These are phyloP conservation scores for Calonectria henricotiae DNA, from an alignment of 2,329 filamentous ascomycete genomes.

Conservation along the genomic window DNA sequence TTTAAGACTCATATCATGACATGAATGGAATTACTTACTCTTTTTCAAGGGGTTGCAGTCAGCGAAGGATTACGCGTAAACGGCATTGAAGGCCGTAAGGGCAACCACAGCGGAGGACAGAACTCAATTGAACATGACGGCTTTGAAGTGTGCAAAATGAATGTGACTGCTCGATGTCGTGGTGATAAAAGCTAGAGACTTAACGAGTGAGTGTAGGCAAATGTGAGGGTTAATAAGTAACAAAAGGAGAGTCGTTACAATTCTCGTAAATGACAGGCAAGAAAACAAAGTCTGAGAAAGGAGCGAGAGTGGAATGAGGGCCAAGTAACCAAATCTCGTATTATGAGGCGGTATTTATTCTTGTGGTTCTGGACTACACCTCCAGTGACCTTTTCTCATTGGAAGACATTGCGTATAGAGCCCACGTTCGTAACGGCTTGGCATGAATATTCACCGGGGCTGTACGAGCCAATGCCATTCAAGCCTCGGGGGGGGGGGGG, in stretches of 20 bases:
- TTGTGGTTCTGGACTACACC: neutral
- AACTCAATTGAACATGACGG: constrained; percentile 21
- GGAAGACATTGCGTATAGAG: constrained; percentile 1
- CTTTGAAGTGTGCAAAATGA: neutral
- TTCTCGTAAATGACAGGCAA: constrained; percentile 3
- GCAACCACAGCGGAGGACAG: constrained; percentile 24
- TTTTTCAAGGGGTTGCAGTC: constrained; percentile 69
- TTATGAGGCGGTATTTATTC: neutral
- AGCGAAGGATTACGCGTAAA: constrained; percentile 70
- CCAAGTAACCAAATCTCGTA: constrained; percentile 23
- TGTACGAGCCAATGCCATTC: constrained; percentile 3
- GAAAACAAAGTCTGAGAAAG: neutral
- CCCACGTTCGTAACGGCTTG: constrained; percentile 3
- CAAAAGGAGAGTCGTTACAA: neutral
- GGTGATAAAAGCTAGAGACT: neutral
- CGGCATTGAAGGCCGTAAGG: constrained; percentile 52
- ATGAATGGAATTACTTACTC: constrained; percentile 54
- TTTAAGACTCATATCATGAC: neutral
- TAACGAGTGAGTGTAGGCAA: neutral
- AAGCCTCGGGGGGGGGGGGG: no score
- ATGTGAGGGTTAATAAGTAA: neutral
- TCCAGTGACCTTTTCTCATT: neutral
- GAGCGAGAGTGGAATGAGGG: constrained; percentile 3
- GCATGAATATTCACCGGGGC: constrained; percentile 8
- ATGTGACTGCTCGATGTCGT: neutral